Percentiles rank a stretch among this genome's conserved stretches.
Evolutionary conservation across 2,329 filamentous ascomycete species (phyloP).

Genomic region (Hypoxylon sp.): DNA sequence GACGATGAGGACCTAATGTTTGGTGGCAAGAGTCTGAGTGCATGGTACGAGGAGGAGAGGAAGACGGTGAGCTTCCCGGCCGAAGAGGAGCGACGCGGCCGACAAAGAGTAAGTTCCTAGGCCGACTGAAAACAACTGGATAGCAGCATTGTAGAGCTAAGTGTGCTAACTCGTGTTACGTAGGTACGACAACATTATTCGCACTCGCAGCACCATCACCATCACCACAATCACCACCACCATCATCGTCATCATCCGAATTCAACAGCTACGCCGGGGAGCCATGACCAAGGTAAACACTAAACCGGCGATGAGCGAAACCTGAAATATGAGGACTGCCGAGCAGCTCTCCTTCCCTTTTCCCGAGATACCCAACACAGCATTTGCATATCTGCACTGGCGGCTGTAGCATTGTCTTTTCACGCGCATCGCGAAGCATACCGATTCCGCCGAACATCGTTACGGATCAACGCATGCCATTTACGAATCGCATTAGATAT

Average conservation of each 20-base stretch:
- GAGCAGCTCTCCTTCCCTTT: slow-evolving; percentile 30
- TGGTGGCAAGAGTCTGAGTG: slow-evolving; percentile 71
- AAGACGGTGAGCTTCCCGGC: slow-evolving; percentile 61
- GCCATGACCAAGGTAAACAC: slow-evolving; percentile 49
- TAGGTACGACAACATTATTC: slow-evolving; percentile 49
- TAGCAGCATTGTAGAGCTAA: not conserved
- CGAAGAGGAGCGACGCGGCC: slow-evolving; percentile 59
- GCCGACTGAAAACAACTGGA: not conserved
- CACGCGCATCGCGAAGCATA: slow-evolving; percentile 8
- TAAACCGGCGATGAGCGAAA: slow-evolving; percentile 23
- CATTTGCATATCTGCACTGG: slow-evolving; percentile 42
- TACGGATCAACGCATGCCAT: slow-evolving; percentile 17
- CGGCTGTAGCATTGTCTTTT: slow-evolving; percentile 29
- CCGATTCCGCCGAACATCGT: slow-evolving; percentile 9
- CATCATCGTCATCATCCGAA: slow-evolving; percentile 45
- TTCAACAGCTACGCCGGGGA: slow-evolving; percentile 41
- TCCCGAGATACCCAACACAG: slow-evolving; percentile 51
- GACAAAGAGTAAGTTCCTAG: slow-evolving; percentile 55
- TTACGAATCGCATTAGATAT: slow-evolving; percentile 42
- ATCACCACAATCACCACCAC: slow-evolving; percentile 40
- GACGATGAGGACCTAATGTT: slow-evolving; percentile 74
- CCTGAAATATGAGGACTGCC: slow-evolving; percentile 16
- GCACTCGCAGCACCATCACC: slow-evolving; percentile 38
- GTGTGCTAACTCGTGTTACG: slow-evolving; percentile 28
- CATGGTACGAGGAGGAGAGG: slow-evolving; percentile 73